Conservation (phyloP, 805 yeast genomes). For the Candida insectorum region DNA sequence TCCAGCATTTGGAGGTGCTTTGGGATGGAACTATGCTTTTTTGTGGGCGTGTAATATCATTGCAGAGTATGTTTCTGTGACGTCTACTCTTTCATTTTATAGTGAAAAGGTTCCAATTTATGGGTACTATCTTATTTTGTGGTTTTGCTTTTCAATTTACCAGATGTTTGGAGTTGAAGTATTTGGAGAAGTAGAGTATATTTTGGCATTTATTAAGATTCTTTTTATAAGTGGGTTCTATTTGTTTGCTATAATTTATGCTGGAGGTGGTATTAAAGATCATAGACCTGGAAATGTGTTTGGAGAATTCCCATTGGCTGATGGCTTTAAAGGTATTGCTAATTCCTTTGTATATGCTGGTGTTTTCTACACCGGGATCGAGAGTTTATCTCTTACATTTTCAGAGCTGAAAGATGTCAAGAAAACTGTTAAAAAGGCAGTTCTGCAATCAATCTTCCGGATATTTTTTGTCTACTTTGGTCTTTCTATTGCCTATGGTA, state of each 20-base stretch:
- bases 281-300: constrained; percentile 25
- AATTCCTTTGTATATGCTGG: constrained; percentile 49
- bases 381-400: constrained; percentile 20
- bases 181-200: constrained; percentile 28
- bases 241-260: constrained; percentile 18
- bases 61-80: constrained; percentile 43
- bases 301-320: constrained; percentile 24
- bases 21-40: constrained; percentile 43
- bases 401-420: constrained; percentile 34
- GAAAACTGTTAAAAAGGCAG: constrained; percentile 26
- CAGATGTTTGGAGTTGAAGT: constrained; percentile 38
- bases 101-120: constrained; percentile 38
- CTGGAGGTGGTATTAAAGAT: constrained; percentile 23
- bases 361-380: constrained; percentile 32
- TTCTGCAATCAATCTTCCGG: constrained; percentile 28
- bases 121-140: constrained; percentile 42
- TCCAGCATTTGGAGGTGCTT: constrained; percentile 34
- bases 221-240: constrained; percentile 19
- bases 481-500: constrained; percentile 26
- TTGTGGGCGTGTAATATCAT: constrained; percentile 36
- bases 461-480: constrained; percentile 27
- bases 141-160: constrained; percentile 29
- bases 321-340: constrained; percentile 29
- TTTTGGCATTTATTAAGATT: constrained; percentile 22
- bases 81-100: constrained; percentile 45